Percentiles rank a stretch among this genome's conserved stretches.
These are phyloP conservation scores for Phytophthora crassamura DNA, from an alignment of 352 stramenopile species.

Conservation along the genomic window DNA sequence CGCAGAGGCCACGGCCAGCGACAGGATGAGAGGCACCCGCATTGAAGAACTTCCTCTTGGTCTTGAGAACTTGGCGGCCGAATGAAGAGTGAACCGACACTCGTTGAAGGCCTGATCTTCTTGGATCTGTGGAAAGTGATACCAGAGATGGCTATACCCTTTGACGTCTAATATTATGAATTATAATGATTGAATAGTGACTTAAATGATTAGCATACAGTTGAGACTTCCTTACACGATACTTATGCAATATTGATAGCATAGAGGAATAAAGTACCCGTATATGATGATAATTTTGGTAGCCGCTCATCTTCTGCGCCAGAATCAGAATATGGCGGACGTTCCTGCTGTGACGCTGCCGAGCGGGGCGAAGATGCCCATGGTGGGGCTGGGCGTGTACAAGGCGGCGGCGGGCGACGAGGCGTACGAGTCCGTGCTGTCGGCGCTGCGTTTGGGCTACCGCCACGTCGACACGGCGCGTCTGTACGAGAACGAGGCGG, in stretches of 20 bases:
- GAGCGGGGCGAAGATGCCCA: slow-evolving; percentile 46
- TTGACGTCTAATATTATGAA: background rate
- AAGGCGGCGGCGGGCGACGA: slow-evolving; percentile 44
- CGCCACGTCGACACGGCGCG: slow-evolving; percentile 87
- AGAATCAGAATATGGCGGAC: background rate
- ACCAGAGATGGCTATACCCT: background rate
- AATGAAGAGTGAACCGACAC: slow-evolving; percentile 28
- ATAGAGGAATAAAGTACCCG: no score
- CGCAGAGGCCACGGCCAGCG: slow-evolving; percentile 2
- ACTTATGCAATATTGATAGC: no score
- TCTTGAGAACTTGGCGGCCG: slow-evolving; percentile 33
- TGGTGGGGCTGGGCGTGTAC: slow-evolving; percentile 56
- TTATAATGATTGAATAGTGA: background rate
- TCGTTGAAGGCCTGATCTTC: slow-evolving; percentile 33
- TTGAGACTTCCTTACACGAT: no score
- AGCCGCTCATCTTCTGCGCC: background rate
- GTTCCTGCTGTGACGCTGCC: slow-evolving; percentile 31
- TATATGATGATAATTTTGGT: no score
- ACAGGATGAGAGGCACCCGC: slow-evolving; percentile 23
- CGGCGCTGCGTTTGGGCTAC: slow-evolving; percentile 71
- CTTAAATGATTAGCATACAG: background rate
- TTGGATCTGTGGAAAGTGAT: slow-evolving; percentile 7
- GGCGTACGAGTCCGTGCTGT: slow-evolving; percentile 40
- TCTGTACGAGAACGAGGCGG: slow-evolving; percentile 85
- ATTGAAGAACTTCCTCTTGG: slow-evolving; percentile 9